Percentiles rank a stretch among this genome's conserved stretches.
Evolutionary conservation across 106 monocot genomes (phyloP).

Genomic region (Dendrobium officinale): DNA sequence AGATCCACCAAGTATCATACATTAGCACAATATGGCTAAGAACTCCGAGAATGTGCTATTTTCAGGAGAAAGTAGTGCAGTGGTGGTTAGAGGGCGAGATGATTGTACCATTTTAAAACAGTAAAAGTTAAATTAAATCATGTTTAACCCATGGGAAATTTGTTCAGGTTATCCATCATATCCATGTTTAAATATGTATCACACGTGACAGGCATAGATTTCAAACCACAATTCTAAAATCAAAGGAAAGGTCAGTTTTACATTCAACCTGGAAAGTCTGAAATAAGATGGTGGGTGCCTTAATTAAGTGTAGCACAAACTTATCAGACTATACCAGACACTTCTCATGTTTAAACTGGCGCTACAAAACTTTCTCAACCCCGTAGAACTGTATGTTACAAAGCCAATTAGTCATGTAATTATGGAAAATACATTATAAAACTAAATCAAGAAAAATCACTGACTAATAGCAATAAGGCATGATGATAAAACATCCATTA

Average conservation of each 20-base stretch:
- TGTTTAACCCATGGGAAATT: background rate
- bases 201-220: background rate
- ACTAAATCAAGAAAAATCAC: background rate
- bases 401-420: background rate
- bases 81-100: background rate
- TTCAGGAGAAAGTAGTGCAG: background rate
- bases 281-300: background rate
- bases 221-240: background rate
- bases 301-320: background rate
- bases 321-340: background rate
- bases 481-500: background rate
- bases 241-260: background rate
- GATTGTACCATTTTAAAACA: background rate
- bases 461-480: background rate
- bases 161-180: background rate
- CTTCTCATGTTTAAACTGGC: background rate
- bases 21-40: constrained; percentile 5
- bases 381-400: background rate
- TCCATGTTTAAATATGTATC: background rate
- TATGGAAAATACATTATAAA: background rate
- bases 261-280: background rate
- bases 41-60: background rate
- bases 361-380: constrained; percentile 2
- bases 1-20: background rate
- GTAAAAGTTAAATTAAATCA: background rate